These are phyloP conservation scores for Saccharomycopsis guyanensis DNA, from an alignment of 805 yeast genomes.

Conservation along the genomic window DNA sequence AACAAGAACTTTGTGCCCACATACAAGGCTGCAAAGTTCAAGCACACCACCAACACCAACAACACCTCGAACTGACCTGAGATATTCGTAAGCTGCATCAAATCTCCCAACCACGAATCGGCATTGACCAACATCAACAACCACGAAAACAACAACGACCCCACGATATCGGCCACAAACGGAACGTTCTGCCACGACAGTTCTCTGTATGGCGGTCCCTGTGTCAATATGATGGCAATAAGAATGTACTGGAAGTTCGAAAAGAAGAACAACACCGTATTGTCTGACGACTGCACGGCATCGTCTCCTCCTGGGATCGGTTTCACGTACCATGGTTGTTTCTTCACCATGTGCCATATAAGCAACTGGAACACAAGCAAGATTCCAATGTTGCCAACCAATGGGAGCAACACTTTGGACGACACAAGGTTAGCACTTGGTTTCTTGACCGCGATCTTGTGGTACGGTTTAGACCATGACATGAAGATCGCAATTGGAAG, in stretches of 20 bases:
- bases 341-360: constrained; percentile 56
- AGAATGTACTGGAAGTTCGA: constrained; percentile 87
- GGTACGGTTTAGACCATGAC: constrained; percentile 92
- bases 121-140: constrained; percentile 48
- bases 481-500: constrained; percentile 92
- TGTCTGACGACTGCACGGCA: constrained; percentile 80
- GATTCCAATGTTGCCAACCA: constrained; percentile 68
- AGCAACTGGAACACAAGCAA: constrained; percentile 56
- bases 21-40: constrained; percentile 44
- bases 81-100: constrained; percentile 70
- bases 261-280: constrained; percentile 73
- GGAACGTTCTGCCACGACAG: constrained; percentile 61
- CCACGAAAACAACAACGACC: constrained; percentile 43
- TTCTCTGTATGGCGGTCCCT: constrained; percentile 90
- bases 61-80: constrained; percentile 41
- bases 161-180: constrained; percentile 53
- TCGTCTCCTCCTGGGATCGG: constrained; percentile 81
- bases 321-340: constrained; percentile 64
- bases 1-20: constrained; percentile 40
- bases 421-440: constrained; percentile 94
- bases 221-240: constrained; percentile 75
- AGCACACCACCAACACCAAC: constrained; percentile 38
- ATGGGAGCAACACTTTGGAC: constrained; percentile 75
- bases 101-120: constrained; percentile 47
- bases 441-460: constrained; percentile 52